Evolutionary conservation across 768 basidiomycete species (phyloP), one percentile per base, ranked within the genome.

Genomic region (Sarcodon sp.): DNA sequence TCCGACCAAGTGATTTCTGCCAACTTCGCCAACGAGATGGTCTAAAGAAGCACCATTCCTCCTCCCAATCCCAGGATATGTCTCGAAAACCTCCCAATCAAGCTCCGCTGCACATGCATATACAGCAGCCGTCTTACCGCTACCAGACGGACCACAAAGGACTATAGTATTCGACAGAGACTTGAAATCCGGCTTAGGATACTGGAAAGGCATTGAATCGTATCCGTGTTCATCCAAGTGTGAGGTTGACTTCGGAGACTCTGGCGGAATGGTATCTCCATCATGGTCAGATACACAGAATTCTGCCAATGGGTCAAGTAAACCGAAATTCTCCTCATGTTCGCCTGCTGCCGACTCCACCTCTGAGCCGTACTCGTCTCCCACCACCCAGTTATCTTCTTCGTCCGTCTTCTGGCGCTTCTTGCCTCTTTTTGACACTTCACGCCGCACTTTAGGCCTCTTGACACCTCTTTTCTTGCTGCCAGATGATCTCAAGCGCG

Each of bases 51-150:
- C 69, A 6, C 86, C 87, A 51, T 78, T 86, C 34, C 96, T 77
- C 57, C 77, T 86, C n/a, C 92, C 92, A 46, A 93, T 81, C 3
- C 96, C 96, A 21, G 96, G 88, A 65, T 92, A 86, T 10, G 98
- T 91, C 62, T 99, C 96, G 58, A 97, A 96, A 10, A 98, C 79
- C 45, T 93, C 88, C 88, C 89, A 99, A 11, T 83, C 89, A 33
- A 99, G 71, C 64, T 99, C 94, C 47, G 81, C 78, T 4, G 92
- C 90, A 58, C 91, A 93, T 0, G 94, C 92, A 64, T 96, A 92
- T 2, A 96, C 84, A 16, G 89, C 76, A 1, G 89, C 82, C 5
- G 91, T 93, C 67, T 99, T 99, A 33, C 96, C 96, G 47, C 71
- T 72, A 9, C 93, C 94, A 33, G 74, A 65, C 1, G 90, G 91